Conservation (phyloP, 768 basidiomycete species). For the Lentinula sp. region DNA sequence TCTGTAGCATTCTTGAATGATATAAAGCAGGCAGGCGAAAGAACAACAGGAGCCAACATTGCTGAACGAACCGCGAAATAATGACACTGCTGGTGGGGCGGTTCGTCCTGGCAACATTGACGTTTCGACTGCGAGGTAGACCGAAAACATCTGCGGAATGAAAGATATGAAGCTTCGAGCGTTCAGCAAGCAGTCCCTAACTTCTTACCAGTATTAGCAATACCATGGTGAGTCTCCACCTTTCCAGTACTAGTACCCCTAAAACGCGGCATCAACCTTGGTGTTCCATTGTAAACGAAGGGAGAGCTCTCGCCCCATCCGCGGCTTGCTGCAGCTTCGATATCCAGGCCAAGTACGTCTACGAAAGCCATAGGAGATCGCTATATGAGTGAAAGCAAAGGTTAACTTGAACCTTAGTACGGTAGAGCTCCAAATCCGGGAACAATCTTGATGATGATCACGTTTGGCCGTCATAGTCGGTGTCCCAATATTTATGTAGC, state of each 20-base stretch:
- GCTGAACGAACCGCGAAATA: neutral
- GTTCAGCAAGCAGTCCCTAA: neutral
- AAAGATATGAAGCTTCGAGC: neutral
- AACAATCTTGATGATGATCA: neutral
- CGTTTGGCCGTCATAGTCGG: neutral
- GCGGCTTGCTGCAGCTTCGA: neutral
- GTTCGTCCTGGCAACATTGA: neutral
- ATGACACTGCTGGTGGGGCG: neutral
- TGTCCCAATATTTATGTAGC: neutral
- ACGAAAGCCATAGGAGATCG: neutral
- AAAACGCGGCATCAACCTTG: neutral
- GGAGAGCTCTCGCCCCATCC: neutral
- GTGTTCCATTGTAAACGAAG: neutral
- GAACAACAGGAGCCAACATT: neutral
- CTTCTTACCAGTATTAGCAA: neutral
- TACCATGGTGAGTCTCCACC: neutral
- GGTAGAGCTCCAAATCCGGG: too few relatives aligned
- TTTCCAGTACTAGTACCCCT: neutral
- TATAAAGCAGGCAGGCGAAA: conserved; percentile 2
- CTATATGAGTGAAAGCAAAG: neutral
- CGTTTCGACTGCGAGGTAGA: neutral
- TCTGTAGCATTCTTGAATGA: neutral
- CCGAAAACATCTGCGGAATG: neutral
- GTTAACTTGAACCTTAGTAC: too few relatives aligned
- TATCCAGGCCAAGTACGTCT: neutral